These are phyloP conservation scores for Neostapfia colusana DNA, from an alignment of 176 grass and related monocot genomes.

Conservation along the genomic window DNA sequence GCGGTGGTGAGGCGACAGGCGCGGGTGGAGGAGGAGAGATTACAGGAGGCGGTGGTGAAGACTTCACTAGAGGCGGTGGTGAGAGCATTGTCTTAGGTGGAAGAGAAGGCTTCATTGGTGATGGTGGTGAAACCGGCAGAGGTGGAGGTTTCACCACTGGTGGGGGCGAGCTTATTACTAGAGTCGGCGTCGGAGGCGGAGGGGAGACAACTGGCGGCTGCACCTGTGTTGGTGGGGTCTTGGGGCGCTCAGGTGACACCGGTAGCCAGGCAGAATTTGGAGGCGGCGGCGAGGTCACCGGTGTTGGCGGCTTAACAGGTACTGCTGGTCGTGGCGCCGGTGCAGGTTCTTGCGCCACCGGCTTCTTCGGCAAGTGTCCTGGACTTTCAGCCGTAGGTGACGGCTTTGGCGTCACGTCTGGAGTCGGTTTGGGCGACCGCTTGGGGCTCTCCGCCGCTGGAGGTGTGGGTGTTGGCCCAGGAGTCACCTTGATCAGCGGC, in stretches of 20 bases:
- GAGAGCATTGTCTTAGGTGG: neutral
- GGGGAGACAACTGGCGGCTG: neutral
- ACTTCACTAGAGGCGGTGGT: neutral
- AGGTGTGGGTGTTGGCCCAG: neutral
- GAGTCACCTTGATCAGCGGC: neutral
- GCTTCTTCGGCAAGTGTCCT: neutral
- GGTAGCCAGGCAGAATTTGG: constrained; percentile 14
- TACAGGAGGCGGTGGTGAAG: neutral
- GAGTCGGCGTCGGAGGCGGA: no score
- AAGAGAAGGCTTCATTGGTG: neutral
- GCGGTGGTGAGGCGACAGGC: neutral
- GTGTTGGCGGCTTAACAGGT: neutral
- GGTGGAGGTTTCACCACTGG: neutral
- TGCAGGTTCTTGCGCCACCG: neutral
- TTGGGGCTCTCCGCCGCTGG: neutral
- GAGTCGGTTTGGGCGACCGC: neutral
- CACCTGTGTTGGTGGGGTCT: constrained; percentile 3
- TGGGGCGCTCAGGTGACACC: constrained; percentile 1
- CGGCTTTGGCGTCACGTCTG: no score
- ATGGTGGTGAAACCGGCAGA: neutral
- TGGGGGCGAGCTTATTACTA: neutral
- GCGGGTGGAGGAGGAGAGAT: neutral
- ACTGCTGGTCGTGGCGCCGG: neutral
- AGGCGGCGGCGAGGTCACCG: neutral
- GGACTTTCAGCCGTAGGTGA: neutral